These are phyloP conservation scores for Aureobasidium lini DNA, from an alignment of 2,329 filamentous ascomycete species.

Conservation along the genomic window DNA sequence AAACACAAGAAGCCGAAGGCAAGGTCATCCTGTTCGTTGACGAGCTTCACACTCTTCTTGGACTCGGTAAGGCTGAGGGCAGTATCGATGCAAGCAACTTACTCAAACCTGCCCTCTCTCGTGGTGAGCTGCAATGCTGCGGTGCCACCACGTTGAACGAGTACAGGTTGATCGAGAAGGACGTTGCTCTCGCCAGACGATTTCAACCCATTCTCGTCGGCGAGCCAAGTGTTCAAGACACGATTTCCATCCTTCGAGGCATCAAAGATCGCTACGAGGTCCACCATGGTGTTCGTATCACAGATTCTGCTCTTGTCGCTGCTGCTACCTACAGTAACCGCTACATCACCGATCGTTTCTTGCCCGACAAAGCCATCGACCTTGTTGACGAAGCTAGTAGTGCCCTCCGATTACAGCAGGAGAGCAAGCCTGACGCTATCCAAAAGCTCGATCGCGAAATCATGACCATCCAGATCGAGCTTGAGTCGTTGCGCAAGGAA, in stretches of 20 bases:
- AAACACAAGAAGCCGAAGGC: constrained; percentile 82
- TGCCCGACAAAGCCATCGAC: constrained; percentile 96
- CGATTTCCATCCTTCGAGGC: constrained; percentile 87
- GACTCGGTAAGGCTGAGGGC: constrained; percentile 88
- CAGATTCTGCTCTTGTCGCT: constrained; percentile 82
- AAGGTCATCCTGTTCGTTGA: constrained; percentile 92
- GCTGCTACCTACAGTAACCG: constrained; percentile 89
- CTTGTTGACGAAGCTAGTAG: constrained; percentile 93
- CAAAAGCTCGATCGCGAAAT: constrained; percentile 88
- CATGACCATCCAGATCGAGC: constrained; percentile 94
- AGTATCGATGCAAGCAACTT: constrained; percentile 95
- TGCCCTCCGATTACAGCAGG: constrained; percentile 82
- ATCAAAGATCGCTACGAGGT: constrained; percentile 98
- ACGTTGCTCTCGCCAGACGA: constrained; percentile 81
- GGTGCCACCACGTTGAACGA: constrained; percentile 90
- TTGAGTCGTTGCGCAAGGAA: constrained; percentile 90
- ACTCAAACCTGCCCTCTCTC: constrained; percentile 84
- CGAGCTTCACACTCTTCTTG: constrained; percentile 84
- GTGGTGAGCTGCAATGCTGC: constrained; percentile 90
- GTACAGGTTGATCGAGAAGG: constrained; percentile 91
- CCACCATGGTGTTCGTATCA: constrained; percentile 92
- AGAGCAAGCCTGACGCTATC: constrained; percentile 93
- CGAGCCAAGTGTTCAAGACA: constrained; percentile 84
- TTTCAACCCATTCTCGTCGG: constrained; percentile 94
- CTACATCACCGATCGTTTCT: constrained; percentile 91